Evolutionary conservation across 306 rosid genomes (phyloP), one percentile per base, ranked within the genome.

Genomic region (Aeschynomene evenia): DNA sequence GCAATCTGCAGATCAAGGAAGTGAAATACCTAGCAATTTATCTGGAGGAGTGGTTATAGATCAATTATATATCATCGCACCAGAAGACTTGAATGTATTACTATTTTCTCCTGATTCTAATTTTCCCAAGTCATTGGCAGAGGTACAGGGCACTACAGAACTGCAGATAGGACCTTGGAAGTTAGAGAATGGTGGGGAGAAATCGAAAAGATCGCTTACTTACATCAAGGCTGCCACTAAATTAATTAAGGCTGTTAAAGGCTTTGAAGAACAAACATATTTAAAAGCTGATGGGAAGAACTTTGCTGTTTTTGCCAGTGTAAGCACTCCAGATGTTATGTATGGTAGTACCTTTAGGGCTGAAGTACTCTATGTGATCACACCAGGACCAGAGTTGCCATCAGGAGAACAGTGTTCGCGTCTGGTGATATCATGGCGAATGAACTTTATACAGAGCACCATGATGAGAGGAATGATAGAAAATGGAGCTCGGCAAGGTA

Each of bases 391-490:
- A 6, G 97, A 94, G 82, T 86, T 90, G 63, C 82, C 90, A 8
- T 85, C 89, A 0, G 97, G 87, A 65, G 89, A 86, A 66, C 91
- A 79, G 65, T 82, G 91, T 63, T 84, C 97, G 0, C 92, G 87
- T 15, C 56, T 94, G 68, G 91, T 88, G 26, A 80, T 94, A 80
- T 94, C 98, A 10, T 94, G 98, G 98, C 85, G 96, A 48, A 74
- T 75, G 79, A 94, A 90, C 75, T 94, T 94, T 58, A 21, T 90
- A 56, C 98, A 94, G 77, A 88, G 91, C 85, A 94, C 98, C 75
- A 88, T 94, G 98, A 90, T 94, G 97, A 94, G 81, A 68, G 98
- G 97, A 78, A 79, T 90, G 94, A 94, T 94, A 74, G 98, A 94
- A 84, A 83, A 73, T 58, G 98, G 97, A 63, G 94, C 97, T 23